phyloP scores from a whole-genome alignment of 768 basidiomycete genomes.

The Leccinum aurantiacum region DNA sequence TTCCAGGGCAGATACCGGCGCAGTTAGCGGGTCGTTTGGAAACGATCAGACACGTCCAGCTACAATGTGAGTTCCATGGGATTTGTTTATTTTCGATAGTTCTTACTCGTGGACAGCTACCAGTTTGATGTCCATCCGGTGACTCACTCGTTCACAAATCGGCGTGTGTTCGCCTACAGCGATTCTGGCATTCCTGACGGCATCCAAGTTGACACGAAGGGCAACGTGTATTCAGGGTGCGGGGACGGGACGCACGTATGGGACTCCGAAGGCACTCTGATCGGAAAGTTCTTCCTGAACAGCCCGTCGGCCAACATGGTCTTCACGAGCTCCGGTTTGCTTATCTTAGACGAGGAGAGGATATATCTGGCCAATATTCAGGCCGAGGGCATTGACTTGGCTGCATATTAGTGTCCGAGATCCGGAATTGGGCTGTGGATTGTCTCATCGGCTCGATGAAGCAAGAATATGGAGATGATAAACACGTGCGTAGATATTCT shows the following conservation, averaged over 20 bases:
- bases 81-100: neutral
- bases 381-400: constrained; percentile 29
- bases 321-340: constrained; percentile 41
- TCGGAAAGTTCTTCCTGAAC: constrained; percentile 33
- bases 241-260: constrained; percentile 73
- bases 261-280: constrained; percentile 51
- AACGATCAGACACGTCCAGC: constrained; percentile 61
- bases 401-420: constrained; percentile 7
- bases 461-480: neutral
- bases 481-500: neutral
- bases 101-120: constrained; percentile 44
- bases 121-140: constrained; percentile 63
- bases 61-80: constrained; percentile 53
- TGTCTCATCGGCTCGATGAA: constrained; percentile 1
- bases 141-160: constrained; percentile 54
- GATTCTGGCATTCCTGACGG: constrained; percentile 72
- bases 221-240: constrained; percentile 67
- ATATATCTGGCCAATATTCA: constrained; percentile 40
- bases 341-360: constrained; percentile 41
- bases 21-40: constrained; percentile 44
- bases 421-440: neutral
- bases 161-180: constrained; percentile 64
- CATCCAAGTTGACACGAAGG: constrained; percentile 58
- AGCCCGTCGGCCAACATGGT: constrained; percentile 39
- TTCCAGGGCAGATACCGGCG: constrained; percentile 33